Evolutionary conservation across 805 yeast species (phyloP).

Genomic region (Schwanniomyces occidentalis): DNA sequence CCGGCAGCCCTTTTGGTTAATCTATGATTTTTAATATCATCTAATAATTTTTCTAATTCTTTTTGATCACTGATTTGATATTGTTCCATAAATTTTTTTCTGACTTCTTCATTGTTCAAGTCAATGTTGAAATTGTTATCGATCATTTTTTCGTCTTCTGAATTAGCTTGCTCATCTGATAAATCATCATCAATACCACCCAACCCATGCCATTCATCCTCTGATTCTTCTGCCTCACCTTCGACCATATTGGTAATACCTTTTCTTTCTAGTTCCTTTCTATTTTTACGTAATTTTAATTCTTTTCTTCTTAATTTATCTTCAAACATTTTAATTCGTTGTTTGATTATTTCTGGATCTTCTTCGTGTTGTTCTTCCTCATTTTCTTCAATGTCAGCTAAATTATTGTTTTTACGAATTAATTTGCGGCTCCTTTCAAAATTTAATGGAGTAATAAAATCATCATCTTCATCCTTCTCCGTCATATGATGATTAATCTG

Average conservation of each 20-base stretch:
- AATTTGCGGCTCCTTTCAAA: constrained; percentile 23
- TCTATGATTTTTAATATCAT: constrained; percentile 72
- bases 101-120: constrained; percentile 57
- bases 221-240: constrained; percentile 85
- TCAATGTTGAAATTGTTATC: constrained; percentile 65
- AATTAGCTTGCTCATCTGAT: constrained; percentile 57
- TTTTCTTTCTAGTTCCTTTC: constrained; percentile 55
- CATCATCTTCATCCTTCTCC: constrained; percentile 22
- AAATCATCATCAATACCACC: constrained; percentile 71
- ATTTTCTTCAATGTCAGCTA: constrained; percentile 15
- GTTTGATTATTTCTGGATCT: constrained; percentile 22
- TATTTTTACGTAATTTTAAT: constrained; percentile 29
- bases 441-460: constrained; percentile 24
- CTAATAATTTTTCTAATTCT: constrained; percentile 63
- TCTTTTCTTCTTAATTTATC: constrained; percentile 37
- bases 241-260: constrained; percentile 67
- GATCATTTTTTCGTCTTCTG: constrained; percentile 77
- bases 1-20: constrained; percentile 58
- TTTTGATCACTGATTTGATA: constrained; percentile 62
- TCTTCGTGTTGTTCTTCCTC: constrained; percentile 24
- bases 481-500: neutral
- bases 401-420: constrained; percentile 15
- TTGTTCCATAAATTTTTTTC: constrained; percentile 57
- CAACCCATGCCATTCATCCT: constrained; percentile 82
- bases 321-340: constrained; percentile 38